Base-by-base conservation (phyloP, 2,329 filamentous ascomycete genomes). In the Botrytis hyacinthi region DNA sequence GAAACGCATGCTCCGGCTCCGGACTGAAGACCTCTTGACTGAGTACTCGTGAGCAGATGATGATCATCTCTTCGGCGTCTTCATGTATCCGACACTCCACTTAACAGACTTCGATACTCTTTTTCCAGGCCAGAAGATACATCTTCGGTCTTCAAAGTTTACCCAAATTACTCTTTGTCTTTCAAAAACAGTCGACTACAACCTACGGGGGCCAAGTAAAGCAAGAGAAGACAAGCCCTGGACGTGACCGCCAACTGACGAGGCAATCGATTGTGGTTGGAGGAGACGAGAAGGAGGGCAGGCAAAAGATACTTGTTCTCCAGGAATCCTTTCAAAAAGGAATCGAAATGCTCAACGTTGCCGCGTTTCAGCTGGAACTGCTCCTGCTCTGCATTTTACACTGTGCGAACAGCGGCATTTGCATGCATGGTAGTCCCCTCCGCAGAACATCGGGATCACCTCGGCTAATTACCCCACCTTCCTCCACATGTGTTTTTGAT, bases 381-480 rank as follows among this genome's bases (percentile, higher is more conserved):
- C 22, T 18, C 3, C 26, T n/a, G 12, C 18, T 16, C 7, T 40
- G 35, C 14, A n/a, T 2, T n/a, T 40, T 5, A n/a, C 16, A 22
- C 22, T 48, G 1, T 16, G 29, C n/a, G 8, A n/a, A 37, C 26
- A 37, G 63, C 22, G 12, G 26, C 44, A 48, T 66, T 46, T 66
- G 6, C 20, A 22, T 1, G 44, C 5, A 12, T 18, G 22, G 12
- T 48, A 20, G 22, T 37, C 22, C 9, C n/a, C 29, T 35, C 32
- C 8, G 16, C 37, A 2, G 8, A 32, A 42, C 10, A 42, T 57
- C 48, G 65, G 65, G 26, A 9, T 42, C 26, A 68, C 48, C 26
- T 54, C 48, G 65, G 65, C n/a, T 16, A 12, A 42, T 5, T n/a
- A 67, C 65, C 65, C 65, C 65, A 68, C 65, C 32, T 54, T 29